Evolutionary conservation across 2,329 filamentous ascomycete genomes (phyloP).

Genomic region (Clarireedia hainanense): DNA sequence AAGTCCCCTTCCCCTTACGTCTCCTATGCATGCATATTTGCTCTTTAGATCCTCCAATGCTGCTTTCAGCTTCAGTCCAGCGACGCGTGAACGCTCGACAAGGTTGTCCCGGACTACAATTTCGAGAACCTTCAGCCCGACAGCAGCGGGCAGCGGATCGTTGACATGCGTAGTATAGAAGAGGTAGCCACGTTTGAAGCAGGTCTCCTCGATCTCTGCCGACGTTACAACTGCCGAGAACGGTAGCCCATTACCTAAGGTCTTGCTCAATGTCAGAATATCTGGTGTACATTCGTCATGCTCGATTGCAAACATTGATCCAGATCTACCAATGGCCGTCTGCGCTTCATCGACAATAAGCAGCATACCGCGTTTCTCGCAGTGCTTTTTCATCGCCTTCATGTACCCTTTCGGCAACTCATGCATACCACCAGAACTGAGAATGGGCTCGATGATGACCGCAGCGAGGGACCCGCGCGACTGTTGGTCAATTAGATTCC

Average conservation of each 20-base stretch:
- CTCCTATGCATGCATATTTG: conserved; percentile 53
- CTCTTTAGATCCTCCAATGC: conserved; percentile 38
- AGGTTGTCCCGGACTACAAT: conserved; percentile 50
- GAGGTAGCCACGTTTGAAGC: conserved; percentile 41
- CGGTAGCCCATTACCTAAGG: conserved; percentile 52
- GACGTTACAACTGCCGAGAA: conserved; percentile 50
- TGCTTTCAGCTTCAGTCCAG: conserved; percentile 42
- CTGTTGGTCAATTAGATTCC: conserved; percentile 50
- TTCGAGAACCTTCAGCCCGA: conserved; percentile 54
- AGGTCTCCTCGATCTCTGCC: conserved; percentile 41
- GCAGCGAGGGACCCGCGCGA: conserved; percentile 55
- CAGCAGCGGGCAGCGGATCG: conserved; percentile 51
- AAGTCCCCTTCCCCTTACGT: conserved; percentile 50
- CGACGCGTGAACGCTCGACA: conserved; percentile 36
- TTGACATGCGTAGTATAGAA: conserved; percentile 57
- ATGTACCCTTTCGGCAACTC: conserved; percentile 52
- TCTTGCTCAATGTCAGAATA: conserved; percentile 54
- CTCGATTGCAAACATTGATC: conserved; percentile 51
- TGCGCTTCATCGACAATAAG: conserved; percentile 54
- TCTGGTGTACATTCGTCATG: conserved; percentile 48
- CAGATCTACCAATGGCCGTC: conserved; percentile 48
- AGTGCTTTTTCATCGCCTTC: conserved; percentile 44
- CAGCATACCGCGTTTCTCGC: conserved; percentile 46
- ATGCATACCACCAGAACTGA: conserved; percentile 45
- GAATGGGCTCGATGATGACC: conserved; percentile 48